Base-by-base conservation (phyloP, 202 grass and related monocot genomes). In the Digitaria exilis region DNA sequence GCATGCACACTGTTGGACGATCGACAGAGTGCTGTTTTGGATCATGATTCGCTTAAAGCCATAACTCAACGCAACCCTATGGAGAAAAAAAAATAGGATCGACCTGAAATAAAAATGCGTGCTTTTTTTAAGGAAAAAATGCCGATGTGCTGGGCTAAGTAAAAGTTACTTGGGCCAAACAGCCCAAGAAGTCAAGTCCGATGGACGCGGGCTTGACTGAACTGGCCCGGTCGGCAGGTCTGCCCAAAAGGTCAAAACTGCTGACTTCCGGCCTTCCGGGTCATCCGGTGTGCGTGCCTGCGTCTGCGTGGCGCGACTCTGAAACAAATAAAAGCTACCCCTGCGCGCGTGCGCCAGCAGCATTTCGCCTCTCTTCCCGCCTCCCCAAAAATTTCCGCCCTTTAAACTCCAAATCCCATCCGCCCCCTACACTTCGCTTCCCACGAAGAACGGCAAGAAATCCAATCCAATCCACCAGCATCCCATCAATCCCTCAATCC, bases 321-420 rank as follows among this genome's bases (percentile, higher is more conserved):
- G 37, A 39, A 39, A 39, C 37, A 39, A 39, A 39, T 41, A 42
- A 58, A 87, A 66, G 18, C 58, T 29, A 43, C 18, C 13, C 7
- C 16, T 21, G 41, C 59, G 48, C 64, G 64, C 31, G 34, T 55
- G 9, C 34, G 12, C 22, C 32, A 12, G 13, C 51, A 25, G 13
- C 31, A 43, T 41, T 75, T 39, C 16, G 37, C 7, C 17, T 24
- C 8, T 64, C 32, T 76, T 84, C 51, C 63, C 82, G 63, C 73
- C 43, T 34, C 17, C 9, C 44, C 6, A 32, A 26, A 59, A 34
- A 14, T 52, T 73, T 73, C 28, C 82, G 63, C 63, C 30, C 35
- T n/a, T n/a, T n/a, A 46, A 77, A 59, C 32, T 56, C 24, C 63
- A 60, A 75, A 32, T 39, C 14, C 17, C 10, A 25, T 12, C 26